Percentiles rank a stretch among this genome's conserved stretches.
Evolutionary conservation across 2,329 filamentous ascomycete genomes (phyloP).

Genomic region (Diplodia sapinea): DNA sequence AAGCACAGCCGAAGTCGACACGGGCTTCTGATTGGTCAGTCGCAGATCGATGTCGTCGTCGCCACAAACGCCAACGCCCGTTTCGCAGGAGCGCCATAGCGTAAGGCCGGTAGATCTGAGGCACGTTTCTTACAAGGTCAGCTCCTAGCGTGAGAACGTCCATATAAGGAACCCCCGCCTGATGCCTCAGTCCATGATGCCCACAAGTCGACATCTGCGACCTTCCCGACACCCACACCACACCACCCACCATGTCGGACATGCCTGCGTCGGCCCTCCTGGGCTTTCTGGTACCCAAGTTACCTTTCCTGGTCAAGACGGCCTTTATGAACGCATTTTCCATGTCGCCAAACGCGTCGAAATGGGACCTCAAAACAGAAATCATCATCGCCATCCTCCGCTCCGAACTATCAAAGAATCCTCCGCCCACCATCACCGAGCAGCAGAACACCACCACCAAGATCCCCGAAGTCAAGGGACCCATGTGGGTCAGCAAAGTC

Average conservation of each 20-base stretch:
- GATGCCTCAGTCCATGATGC: not conserved
- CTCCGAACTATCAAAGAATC: conserved; percentile 41
- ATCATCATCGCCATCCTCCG: conserved; percentile 75
- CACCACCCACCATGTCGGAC: not conserved
- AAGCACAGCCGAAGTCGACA: too few species aligned
- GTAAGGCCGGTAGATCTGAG: not conserved
- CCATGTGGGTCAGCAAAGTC: conserved; percentile 80
- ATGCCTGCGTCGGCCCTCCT: conserved; percentile 46
- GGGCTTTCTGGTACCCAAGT: conserved; percentile 44
- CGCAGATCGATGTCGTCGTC: not conserved
- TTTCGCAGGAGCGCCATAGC: conserved; percentile 17
- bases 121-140: not conserved
- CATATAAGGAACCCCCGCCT: not conserved
- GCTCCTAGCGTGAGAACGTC: not conserved
- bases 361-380: conserved; percentile 79
- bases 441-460: conserved; percentile 66
- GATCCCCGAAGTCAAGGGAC: conserved; percentile 74
- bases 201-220: not conserved
- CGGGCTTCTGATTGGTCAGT: not conserved
- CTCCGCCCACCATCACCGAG: conserved; percentile 41
- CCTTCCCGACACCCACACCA: not conserved
- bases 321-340: conserved; percentile 68
- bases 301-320: conserved; percentile 68
- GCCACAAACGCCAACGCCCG: conserved; percentile 12
- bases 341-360: conserved; percentile 71